Percentiles rank a stretch among this genome's conserved stretches.
Conservation (phyloP, 345 rosid genomes). For the sweet orange (Citrus sinensis) region DNA sequence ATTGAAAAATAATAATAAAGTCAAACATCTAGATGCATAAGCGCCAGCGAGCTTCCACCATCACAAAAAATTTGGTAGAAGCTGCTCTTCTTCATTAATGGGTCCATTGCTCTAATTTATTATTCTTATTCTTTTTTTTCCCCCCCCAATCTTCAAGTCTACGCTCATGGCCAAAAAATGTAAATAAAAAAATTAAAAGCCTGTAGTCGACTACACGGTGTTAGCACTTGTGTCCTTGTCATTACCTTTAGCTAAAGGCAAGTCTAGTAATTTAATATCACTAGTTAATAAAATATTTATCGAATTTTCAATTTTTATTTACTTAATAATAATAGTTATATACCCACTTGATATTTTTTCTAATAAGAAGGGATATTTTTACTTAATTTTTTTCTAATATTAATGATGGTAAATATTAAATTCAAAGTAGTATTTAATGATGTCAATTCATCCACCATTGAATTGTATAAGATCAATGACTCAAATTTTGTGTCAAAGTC, state of each 20-base stretch:
- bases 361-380: no score
- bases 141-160: not conserved
- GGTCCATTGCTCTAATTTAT: slow-evolving; percentile 1
- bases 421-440: no score
- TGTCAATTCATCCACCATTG: no score
- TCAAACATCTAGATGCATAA: slow-evolving; percentile 9
- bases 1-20: not conserved
- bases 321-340: not conserved
- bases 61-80: not conserved
- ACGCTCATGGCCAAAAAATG: not conserved
- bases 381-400: no score
- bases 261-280: not conserved
- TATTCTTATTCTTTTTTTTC: not conserved
- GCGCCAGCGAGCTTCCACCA: not conserved
- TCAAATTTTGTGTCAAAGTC: no score
- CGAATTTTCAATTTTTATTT: not conserved
- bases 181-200: not conserved
- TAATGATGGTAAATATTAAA: no score
- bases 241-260: not conserved
- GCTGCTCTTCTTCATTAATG: slow-evolving; percentile 4
- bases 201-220: not conserved
- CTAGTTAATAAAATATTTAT: not conserved
- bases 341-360: not conserved
- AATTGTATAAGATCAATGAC: no score
- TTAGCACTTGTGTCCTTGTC: slow-evolving; percentile 4